phyloP scores from a whole-genome alignment of 1,284 basidiomycete species.

The Inonotus hispidus region DNA sequence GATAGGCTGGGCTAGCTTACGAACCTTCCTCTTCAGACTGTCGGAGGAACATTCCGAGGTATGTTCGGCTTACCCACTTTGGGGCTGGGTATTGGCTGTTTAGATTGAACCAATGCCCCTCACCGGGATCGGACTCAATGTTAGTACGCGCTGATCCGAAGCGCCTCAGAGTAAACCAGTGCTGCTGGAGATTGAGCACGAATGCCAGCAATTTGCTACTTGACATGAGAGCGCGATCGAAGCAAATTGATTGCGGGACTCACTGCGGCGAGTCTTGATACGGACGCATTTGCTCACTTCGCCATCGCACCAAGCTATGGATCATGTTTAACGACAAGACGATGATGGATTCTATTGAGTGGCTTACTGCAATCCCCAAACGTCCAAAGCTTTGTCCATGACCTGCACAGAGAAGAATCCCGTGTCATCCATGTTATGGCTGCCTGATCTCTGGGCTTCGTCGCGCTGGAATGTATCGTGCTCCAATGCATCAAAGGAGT shows the following conservation, averaged over 20 bases:
- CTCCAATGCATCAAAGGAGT: slow-evolving; percentile 49
- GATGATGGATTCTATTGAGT: slow-evolving; percentile 11
- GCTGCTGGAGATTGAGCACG: slow-evolving; percentile 81
- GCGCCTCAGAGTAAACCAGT: slow-evolving; percentile 86
- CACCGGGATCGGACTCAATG: slow-evolving; percentile 40
- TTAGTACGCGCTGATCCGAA: slow-evolving; percentile 55
- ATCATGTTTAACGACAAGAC: slow-evolving; percentile 27
- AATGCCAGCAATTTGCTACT: slow-evolving; percentile 79
- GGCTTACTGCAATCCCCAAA: slow-evolving; percentile 74
- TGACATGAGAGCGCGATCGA: slow-evolving; percentile 16
- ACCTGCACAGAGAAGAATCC: slow-evolving; percentile 89
- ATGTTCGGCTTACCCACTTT: slow-evolving; percentile 79
- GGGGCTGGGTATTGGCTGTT: slow-evolving; percentile 73
- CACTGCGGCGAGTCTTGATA: slow-evolving; percentile 79
- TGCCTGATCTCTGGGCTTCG: slow-evolving; percentile 35
- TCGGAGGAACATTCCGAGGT: slow-evolving; percentile 81
- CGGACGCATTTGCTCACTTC: slow-evolving; percentile 73
- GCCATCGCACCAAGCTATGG: slow-evolving; percentile 70
- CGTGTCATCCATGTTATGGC: slow-evolving; percentile 87
- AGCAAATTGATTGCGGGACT: slow-evolving; percentile 25
- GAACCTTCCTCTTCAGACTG: slow-evolving; percentile 82
- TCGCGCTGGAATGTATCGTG: slow-evolving; percentile 19
- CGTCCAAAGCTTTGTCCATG: slow-evolving; percentile 72
- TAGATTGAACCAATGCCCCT: slow-evolving; percentile 86
- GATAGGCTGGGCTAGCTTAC: too few species aligned